Evolutionary conservation across 495 filamentous ascomycete species (phyloP).

Genomic region (Rhypophila decipiens): DNA sequence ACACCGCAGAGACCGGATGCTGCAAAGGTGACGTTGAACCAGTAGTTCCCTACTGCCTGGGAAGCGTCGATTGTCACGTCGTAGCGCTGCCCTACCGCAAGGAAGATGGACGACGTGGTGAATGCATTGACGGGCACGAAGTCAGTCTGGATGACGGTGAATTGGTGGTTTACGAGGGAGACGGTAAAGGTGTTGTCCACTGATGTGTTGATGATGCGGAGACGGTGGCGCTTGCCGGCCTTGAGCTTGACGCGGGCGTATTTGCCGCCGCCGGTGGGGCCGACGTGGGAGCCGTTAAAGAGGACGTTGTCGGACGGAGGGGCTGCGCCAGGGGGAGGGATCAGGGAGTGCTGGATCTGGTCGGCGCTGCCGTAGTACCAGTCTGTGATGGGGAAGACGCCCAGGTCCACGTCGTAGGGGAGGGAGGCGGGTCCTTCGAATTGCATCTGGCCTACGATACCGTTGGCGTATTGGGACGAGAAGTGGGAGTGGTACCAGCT

Average conservation of each 20-base stretch:
- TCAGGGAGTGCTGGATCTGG: slow-evolving; percentile 8
- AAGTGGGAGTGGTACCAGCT: slow-evolving; percentile 49
- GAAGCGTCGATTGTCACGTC: slow-evolving; percentile 57
- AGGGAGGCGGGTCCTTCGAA: slow-evolving; percentile 48
- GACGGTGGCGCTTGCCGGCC: slow-evolving; percentile 37
- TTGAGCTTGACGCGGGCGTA: slow-evolving; percentile 27
- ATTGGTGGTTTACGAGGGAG: slow-evolving; percentile 40
- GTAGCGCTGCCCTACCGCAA: slow-evolving; percentile 61
- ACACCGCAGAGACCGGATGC: background rate
- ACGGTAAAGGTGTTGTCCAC: slow-evolving; percentile 44
- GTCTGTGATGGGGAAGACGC: slow-evolving; percentile 35
- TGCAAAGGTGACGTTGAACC: slow-evolving; percentile 30
- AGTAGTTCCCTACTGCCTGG: slow-evolving; percentile 44
- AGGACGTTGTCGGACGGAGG: slow-evolving; percentile 24
- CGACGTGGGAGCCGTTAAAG: slow-evolving; percentile 35
- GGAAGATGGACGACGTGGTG: slow-evolving; percentile 31
- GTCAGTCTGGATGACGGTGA: slow-evolving; percentile 44
- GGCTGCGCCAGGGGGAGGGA: too few relatives aligned
- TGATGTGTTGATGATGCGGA: slow-evolving; percentile 50
- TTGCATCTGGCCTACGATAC: slow-evolving; percentile 41
- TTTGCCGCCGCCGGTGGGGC: slow-evolving; percentile 26
- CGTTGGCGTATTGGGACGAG: slow-evolving; percentile 45
- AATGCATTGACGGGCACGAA: slow-evolving; percentile 44
- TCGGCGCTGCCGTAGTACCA: slow-evolving; percentile 33
- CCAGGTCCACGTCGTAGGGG: slow-evolving; percentile 47